phyloP scores from a whole-genome alignment of 768 basidiomycete genomes.

The Panellus pusillus region DNA sequence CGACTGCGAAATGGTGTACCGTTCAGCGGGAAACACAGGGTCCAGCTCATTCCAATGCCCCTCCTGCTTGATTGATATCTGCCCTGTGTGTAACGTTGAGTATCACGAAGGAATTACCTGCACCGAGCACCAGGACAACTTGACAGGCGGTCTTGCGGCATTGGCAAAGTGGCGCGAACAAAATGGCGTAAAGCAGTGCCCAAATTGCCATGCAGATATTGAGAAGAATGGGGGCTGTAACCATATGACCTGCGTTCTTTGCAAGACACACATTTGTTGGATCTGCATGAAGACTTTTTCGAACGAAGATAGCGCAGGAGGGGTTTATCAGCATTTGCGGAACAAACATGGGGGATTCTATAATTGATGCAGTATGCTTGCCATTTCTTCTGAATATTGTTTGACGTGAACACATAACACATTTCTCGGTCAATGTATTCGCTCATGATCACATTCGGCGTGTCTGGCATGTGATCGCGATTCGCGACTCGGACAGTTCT shows the following conservation, averaged over 20 bases:
- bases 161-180: slow-evolving; percentile 27
- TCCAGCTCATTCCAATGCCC: slow-evolving; percentile 33
- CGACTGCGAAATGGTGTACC: slow-evolving; percentile 50
- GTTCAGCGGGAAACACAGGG: slow-evolving; percentile 24
- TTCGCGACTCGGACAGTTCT: too few species aligned
- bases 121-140: slow-evolving; percentile 24
- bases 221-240: slow-evolving; percentile 42
- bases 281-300: slow-evolving; percentile 35
- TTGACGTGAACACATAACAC: too few species aligned
- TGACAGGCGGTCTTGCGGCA: slow-evolving; percentile 15
- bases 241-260: slow-evolving; percentile 36
- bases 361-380: too few species aligned
- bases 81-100: slow-evolving; percentile 38
- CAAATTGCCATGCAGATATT: slow-evolving; percentile 33
- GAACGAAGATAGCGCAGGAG: slow-evolving; percentile 19
- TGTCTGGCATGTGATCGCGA: too few species aligned
- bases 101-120: slow-evolving; percentile 45
- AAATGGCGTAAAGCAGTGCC: slow-evolving; percentile 36
- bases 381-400: too few species aligned
- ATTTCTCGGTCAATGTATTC: too few species aligned
- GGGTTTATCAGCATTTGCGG: slow-evolving; percentile 35
- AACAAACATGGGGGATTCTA: slow-evolving; percentile 28
- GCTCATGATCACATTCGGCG: too few species aligned
- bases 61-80: slow-evolving; percentile 36
- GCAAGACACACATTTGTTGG: slow-evolving; percentile 41